Evolutionary conservation across 352 stramenopile genomes (phyloP), one percentile per base, ranked within the genome.

Genomic region (Globisporangium apiculatum): DNA sequence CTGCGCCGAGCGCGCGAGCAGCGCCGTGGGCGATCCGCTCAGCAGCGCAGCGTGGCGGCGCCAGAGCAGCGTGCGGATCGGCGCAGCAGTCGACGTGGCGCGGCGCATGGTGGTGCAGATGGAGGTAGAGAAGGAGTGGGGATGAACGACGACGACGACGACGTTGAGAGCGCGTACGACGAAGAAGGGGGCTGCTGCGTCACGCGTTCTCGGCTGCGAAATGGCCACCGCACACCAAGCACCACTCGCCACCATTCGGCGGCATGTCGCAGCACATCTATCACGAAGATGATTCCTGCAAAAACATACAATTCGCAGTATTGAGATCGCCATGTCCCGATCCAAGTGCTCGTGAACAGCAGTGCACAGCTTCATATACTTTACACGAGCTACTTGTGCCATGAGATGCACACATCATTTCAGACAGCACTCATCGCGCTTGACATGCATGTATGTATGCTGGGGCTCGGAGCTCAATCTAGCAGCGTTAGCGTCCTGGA

Each of bases 11-110:
- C 60, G 60, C 31, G 48, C 58, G 46, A 65, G 46, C 40, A 61
- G 53, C 42, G 35, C 48, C 15, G 60, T 10, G 52, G 24, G 58
- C 14, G 58, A 55, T 24, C 51, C 48, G n/a, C 47, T 59, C 11
- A 64, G 51, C 24, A 64, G 51, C 45, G 53, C 45, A 35, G 52
- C 58, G 38, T 15, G 52, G 37, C 42, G 58, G 46, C 51, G 58
- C 58, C 58, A 64, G 24, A 64, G 46, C 18, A 64, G 58, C 46
- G 58, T 58, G 52, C 58, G 58, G 35, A 48, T 51, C 36, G 57
- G 42, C 24, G 48, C 56, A 24, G 48, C 42, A 12, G 37, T 38
- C n/a, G 42, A 48, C 14, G 51, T 38, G 38, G 52, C 58, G 48
- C 51, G 48, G 42, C 35, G 58, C 58, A 64, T 64, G 38, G 48